Conservation (phyloP, 345 rosid species). For the Citrus australasica region DNA sequence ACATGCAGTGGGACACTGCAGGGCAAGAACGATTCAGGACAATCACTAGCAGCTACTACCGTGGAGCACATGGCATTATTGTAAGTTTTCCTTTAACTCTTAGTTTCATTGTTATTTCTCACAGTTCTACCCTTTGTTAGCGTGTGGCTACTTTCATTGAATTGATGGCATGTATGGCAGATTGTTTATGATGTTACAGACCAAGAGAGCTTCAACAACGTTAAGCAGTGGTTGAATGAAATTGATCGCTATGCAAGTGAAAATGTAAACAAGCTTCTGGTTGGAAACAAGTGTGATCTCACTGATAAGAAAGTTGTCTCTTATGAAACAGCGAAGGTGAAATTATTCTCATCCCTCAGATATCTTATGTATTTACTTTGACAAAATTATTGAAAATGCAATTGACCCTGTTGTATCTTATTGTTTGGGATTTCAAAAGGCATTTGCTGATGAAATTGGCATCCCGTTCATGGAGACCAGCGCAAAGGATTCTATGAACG, state of each 20-base stretch:
- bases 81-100: constrained; percentile 13
- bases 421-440: constrained; percentile 33
- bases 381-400: not conserved
- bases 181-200: constrained; percentile 82
- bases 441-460: constrained; percentile 71
- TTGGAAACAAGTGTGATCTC: constrained; percentile 70
- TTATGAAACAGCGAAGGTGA: constrained; percentile 75
- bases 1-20: constrained; percentile 50
- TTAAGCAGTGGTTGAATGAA: constrained; percentile 74
- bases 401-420: not conserved
- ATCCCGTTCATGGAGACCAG: constrained; percentile 85
- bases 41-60: constrained; percentile 51
- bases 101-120: not conserved
- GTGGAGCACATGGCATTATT: constrained; percentile 54
- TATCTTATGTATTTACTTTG: not conserved
- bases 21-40: constrained; percentile 55
- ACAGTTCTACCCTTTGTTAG: not conserved
- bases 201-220: constrained; percentile 78
- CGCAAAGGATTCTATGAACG: constrained; percentile 68
- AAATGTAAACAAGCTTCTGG: constrained; percentile 73
- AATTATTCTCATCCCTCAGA: not conserved
- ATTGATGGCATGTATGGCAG: constrained; percentile 27
- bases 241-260: constrained; percentile 77
- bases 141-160: not conserved
- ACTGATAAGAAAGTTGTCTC: constrained; percentile 66